These are phyloP conservation scores for Eimeria maxima DNA, from an alignment of 169 alveolate species.

Conservation along the genomic window DNA sequence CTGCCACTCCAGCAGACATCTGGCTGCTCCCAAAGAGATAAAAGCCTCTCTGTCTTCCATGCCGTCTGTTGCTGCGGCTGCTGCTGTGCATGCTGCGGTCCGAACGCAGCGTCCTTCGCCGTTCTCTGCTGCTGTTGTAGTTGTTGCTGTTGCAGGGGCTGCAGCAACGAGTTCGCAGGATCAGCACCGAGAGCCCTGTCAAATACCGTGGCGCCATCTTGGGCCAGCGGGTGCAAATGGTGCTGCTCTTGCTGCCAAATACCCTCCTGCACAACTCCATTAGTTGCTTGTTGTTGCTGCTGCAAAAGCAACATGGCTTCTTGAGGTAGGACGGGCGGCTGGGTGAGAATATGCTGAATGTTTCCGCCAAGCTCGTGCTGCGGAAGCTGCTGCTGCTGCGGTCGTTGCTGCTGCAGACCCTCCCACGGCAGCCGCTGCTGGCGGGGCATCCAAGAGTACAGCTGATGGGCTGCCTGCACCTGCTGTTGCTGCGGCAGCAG, in stretches of 20 bases:
- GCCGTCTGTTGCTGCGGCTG: slow-evolving; percentile 66
- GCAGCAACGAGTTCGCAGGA: slow-evolving; percentile 23
- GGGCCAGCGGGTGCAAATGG: slow-evolving; percentile 51
- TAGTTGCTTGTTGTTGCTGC: slow-evolving; percentile 66
- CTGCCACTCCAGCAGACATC: slow-evolving; percentile 63
- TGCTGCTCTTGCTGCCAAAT: slow-evolving; percentile 73
- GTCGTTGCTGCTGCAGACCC: slow-evolving; percentile 33
- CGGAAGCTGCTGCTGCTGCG: slow-evolving; percentile 63
- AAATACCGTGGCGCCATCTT: not conserved
- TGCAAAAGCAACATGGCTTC: slow-evolving; percentile 24
- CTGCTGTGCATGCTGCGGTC: slow-evolving; percentile 39
- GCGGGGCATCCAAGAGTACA: slow-evolving; percentile 66
- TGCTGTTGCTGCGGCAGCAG: slow-evolving; percentile 63
- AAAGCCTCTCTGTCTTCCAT: slow-evolving; percentile 50
- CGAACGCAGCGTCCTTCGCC: slow-evolving; percentile 14
- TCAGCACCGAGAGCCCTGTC: slow-evolving; percentile 42
- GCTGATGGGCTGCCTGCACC: slow-evolving; percentile 21
- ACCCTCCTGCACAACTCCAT: not conserved
- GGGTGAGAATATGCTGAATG: slow-evolving; percentile 20
- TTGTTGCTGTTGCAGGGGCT: slow-evolving; percentile 69
- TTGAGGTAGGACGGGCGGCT: slow-evolving; percentile 14
- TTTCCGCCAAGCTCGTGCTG: slow-evolving; percentile 37
- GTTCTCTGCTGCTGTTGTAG: slow-evolving; percentile 61
- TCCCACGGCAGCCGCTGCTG: slow-evolving; percentile 75
- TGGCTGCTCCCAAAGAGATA: slow-evolving; percentile 62